Conservation (phyloP, 257 asterid genomes). For the Fraxinus pennsylvanica region DNA sequence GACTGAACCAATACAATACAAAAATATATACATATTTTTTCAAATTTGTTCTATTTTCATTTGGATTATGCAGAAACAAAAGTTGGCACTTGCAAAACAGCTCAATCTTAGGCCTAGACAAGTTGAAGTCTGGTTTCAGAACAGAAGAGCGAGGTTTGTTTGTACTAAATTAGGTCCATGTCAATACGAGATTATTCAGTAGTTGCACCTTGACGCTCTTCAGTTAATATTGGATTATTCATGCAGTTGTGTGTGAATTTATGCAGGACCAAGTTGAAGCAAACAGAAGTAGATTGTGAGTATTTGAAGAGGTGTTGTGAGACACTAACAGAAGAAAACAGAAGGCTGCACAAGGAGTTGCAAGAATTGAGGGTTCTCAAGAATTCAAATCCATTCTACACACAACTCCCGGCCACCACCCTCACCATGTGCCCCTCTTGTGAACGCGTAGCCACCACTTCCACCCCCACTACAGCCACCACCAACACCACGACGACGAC, state of each 20-base stretch:
- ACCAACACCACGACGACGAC: background rate
- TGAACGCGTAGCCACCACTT: constrained; percentile 64
- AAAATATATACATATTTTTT: background rate
- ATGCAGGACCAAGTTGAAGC: constrained; percentile 79
- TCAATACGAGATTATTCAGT: too few species aligned
- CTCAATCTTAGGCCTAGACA: constrained; percentile 82
- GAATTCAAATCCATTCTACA: constrained; percentile 63
- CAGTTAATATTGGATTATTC: too few species aligned
- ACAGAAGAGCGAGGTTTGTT: constrained; percentile 79
- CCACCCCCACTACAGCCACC: constrained; percentile 19
- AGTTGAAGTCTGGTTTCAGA: constrained; percentile 95
- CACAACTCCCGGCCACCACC: constrained; percentile 81
- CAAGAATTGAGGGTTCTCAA: constrained; percentile 76
- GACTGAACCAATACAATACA: background rate
- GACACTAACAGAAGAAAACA: constrained; percentile 67
- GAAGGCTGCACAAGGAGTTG: constrained; percentile 69
- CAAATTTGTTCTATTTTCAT: too few species aligned
- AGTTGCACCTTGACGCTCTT: too few species aligned
- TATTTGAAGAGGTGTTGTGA: constrained; percentile 82
- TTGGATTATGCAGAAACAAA: constrained; percentile 58
- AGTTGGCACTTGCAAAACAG: constrained; percentile 77
- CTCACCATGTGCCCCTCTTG: constrained; percentile 94
- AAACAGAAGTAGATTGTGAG: constrained; percentile 88
- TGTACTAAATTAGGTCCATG: background rate
- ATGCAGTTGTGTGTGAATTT: background rate